Evolutionary conservation across 2,329 filamentous ascomycete genomes (phyloP), one percentile per base, ranked within the genome.

Genomic region (Venturia effusa): DNA sequence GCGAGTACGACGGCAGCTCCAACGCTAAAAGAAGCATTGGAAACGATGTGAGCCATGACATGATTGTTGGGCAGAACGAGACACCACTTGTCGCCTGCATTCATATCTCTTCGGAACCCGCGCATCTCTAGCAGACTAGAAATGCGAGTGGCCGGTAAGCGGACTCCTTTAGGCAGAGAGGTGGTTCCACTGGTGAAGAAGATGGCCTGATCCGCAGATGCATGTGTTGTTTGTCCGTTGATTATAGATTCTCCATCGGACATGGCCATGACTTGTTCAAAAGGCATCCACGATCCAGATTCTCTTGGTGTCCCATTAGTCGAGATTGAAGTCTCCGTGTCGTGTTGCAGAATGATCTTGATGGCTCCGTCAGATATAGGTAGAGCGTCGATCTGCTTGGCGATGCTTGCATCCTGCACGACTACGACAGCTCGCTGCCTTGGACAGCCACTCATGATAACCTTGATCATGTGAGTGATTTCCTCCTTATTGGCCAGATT

Each of bases 121-220:
- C 59, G 34, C 40, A 60, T 40, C 13, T 60, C 27, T 15, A 60
- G 10, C 34, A 43, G 15, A 30, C n/a, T n/a, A 37, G 48, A 32
- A 17, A 11, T 24, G 11, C 3, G 22, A 27, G 19, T 61, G n/a
- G n/a, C 39, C 6, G 30, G 24, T 48, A 48, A n/a, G 19, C 57
- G 24, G 34, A 41, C 17, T 60, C 66, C 43, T 71, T 69, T 55
- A 70, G 70, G 32, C 45, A 62, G 30, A 68, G 66, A 61, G 70
- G n/a, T 74, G 51, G 80, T 70, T 5, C 74, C 74, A 7, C 43
- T 48, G 34, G 45, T 54, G 41, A 45, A 48, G n/a, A 45, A 51
- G 8, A 62, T 45, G 5, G 41, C 5, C 27, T 57, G 51, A 19
- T 62, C 41, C n/a, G 15, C 10, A n/a, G 32, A 32, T 11, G 24